Evolutionary conservation across 176 grass and related monocot genomes (phyloP).

Genomic region (Chrysopogon serrulatus): DNA sequence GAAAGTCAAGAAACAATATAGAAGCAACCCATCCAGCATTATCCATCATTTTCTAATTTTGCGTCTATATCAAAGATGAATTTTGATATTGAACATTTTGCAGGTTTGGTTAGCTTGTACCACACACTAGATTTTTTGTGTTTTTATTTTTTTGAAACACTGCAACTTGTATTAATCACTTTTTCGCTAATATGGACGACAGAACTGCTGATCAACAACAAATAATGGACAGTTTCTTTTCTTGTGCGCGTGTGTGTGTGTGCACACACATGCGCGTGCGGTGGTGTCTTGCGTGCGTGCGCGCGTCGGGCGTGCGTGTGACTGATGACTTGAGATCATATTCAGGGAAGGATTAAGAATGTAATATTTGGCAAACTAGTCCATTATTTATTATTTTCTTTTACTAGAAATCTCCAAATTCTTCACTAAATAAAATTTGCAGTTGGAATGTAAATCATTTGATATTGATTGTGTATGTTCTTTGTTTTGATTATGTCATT

Average conservation of each 20-base stretch:
- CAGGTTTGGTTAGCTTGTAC: not conserved
- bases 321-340: too few relatives aligned
- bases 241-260: too few relatives aligned
- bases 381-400: too few relatives aligned
- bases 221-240: not conserved
- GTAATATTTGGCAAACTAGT: not conserved
- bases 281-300: too few relatives aligned
- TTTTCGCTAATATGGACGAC: not conserved
- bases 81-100: not conserved
- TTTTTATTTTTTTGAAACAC: not conserved
- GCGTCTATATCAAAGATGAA: not conserved
- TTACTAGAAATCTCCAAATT: not conserved
- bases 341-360: not conserved
- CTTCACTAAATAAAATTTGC: not conserved
- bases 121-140: not conserved
- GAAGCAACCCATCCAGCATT: not conserved
- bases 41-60: not conserved
- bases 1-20: not conserved
- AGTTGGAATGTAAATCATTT: not conserved
- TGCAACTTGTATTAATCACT: not conserved
- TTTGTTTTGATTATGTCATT: constrained; percentile 18
- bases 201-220: not conserved
- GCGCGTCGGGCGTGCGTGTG: too few relatives aligned
- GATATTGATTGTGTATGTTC: not conserved
- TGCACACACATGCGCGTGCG: too few relatives aligned